Conservation (phyloP, 495 filamentous ascomycete genomes). For the Xylaria curta region DNA sequence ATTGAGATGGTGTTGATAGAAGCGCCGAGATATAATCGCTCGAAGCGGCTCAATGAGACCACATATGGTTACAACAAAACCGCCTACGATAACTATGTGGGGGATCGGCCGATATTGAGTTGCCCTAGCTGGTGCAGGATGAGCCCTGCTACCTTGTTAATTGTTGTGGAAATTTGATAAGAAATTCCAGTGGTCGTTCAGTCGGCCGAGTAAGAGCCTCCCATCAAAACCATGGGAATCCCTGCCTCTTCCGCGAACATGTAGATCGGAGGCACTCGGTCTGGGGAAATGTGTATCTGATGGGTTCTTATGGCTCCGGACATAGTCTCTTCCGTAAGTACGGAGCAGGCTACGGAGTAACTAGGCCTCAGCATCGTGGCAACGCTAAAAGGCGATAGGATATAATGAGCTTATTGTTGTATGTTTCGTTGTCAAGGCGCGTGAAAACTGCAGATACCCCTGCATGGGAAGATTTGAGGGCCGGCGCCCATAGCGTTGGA, state of each 20-base stretch:
- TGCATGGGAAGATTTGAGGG: not conserved
- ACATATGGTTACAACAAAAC: not conserved
- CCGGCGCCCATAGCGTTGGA: conserved; percentile 4
- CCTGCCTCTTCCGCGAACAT: not conserved
- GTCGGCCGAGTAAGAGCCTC: not conserved
- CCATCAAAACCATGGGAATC: not conserved
- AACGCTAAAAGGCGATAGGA: not conserved
- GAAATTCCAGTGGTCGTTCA: not conserved
- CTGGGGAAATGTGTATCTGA: not conserved
- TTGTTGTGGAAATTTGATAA: not conserved
- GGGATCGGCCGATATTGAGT: not conserved
- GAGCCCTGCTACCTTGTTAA: not conserved
- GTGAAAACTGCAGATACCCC: not conserved
- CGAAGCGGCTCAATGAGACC: not conserved
- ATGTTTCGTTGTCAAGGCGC: not conserved
- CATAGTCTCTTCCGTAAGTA: not conserved
- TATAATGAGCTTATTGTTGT: not conserved
- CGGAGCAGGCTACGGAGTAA: not conserved
- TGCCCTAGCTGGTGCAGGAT: not conserved
- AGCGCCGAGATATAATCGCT: not conserved
- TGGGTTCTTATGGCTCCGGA: not conserved
- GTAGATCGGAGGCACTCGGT: not conserved
- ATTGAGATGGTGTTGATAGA: not conserved
- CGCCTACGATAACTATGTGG: not conserved
- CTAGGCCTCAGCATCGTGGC: not conserved